Evolutionary conservation across 2,329 filamentous ascomycete species (phyloP), one percentile per base, ranked within the genome.

Genomic region (Fusarium sp.): DNA sequence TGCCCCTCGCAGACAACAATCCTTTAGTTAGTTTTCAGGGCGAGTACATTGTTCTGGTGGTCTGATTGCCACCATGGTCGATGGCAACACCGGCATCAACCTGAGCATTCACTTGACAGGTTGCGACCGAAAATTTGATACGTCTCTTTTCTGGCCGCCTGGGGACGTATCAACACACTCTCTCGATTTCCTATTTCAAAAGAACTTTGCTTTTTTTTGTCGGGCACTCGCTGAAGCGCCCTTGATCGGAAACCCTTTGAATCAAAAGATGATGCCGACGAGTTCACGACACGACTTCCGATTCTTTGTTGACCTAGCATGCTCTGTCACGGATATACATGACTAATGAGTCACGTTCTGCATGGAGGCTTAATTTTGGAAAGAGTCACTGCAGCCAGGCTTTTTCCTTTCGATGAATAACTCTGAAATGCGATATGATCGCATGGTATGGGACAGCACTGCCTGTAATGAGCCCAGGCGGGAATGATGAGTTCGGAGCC

Each of bases 291-390:
- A 76, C 59, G 69, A 74, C 70, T 74, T 71, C 67, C 71, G 70
- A 76, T 76, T 78, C 75, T 69, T 74, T 74, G 74, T 75, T 76
- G 72, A 67, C 71, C 66, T 70, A 71, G 66, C 69, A 78, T 72
- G 74, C 73, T 72, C 66, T 72, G 72, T 76, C 74, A 78, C 69
- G 77, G 75, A 77, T 77, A 74, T 76, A 79, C 76, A 81, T 77
- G 80, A 77, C 77, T 81, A 76, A 82, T 78, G 80, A 81, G 77
- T 80, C 76, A 81, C 76, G 78, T 75, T 76, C 74, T 80, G 77
- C 80, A 80, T 76, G 75, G 76, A 76, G 75, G 76, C 77, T 77
- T 79, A 73, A 78, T 72, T 69, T 56, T 66, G 54, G 56, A 62
- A 63, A 69, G 62, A 71, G 48, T 66, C 58, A 63, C 57, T 65